Evolutionary conservation across 176 grass and related monocot species (phyloP).

Genomic region (Phoenix dactylifera): DNA sequence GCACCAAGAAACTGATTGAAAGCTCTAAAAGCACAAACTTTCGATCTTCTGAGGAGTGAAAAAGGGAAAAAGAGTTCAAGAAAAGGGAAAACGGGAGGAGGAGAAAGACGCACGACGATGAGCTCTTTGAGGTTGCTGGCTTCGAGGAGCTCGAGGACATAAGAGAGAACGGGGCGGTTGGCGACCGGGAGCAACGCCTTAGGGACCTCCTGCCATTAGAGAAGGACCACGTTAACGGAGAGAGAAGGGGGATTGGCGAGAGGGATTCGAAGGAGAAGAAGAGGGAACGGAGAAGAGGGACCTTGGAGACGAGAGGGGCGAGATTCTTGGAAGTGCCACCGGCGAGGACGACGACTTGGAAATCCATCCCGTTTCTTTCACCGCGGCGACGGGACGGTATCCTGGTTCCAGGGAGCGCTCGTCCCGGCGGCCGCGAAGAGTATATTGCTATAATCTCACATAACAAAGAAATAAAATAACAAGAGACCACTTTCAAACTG

Average conservation of each 20-base stretch:
- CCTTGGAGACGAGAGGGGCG: slow-evolving; percentile 77
- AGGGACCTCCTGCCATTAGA: slow-evolving; percentile 54
- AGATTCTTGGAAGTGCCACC: slow-evolving; percentile 76
- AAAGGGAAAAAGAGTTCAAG: slow-evolving; percentile 8
- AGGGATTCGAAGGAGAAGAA: not conserved
- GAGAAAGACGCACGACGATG: slow-evolving; percentile 52
- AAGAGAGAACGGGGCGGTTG: slow-evolving; percentile 79
- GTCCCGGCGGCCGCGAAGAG: too few relatives aligned
- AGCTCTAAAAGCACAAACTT: not conserved
- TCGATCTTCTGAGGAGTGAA: not conserved
- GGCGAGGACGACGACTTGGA: slow-evolving; percentile 95
- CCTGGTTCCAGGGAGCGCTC: too few relatives aligned
- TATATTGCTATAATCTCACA: too few relatives aligned
- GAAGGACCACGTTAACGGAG: slow-evolving; percentile 5
- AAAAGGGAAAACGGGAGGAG: not conserved
- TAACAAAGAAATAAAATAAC: too few relatives aligned
- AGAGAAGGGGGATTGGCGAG: not conserved
- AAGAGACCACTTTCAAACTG: too few relatives aligned
- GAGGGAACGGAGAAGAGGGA: not conserved
- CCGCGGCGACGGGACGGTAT: too few relatives aligned
- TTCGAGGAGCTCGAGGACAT: slow-evolving; percentile 85
- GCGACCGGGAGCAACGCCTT: slow-evolving; percentile 89
- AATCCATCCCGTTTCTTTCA: slow-evolving; percentile 43
- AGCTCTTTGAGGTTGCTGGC: slow-evolving; percentile 80
- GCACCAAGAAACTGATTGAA: not conserved